A percentile compares a stretch with the other conserved stretches of the same genome.
Evolutionary conservation across 2,329 filamentous ascomycete genomes (phyloP).

Genomic region (Didymella exigua): DNA sequence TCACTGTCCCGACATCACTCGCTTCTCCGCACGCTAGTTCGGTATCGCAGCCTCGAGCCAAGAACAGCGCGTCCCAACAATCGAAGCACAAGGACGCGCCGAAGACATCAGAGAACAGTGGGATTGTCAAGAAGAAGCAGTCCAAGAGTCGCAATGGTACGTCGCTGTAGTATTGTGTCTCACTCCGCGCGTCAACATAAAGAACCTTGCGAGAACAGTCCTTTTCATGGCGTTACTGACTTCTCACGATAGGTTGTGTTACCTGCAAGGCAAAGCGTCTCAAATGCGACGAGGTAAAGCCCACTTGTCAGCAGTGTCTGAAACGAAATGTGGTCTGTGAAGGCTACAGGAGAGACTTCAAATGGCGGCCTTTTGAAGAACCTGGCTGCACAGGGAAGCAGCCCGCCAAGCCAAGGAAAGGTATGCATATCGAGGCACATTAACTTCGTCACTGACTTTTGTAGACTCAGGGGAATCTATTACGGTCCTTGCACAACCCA

Average conservation of each 20-base stretch:
- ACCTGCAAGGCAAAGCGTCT: slow-evolving; percentile 76
- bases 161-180: slow-evolving; percentile 26
- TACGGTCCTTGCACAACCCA: slow-evolving; percentile 9
- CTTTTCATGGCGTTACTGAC: slow-evolving; percentile 10
- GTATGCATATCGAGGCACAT: slow-evolving; percentile 32
- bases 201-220: neutral
- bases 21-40: slow-evolving; percentile 18
- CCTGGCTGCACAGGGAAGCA: slow-evolving; percentile 58
- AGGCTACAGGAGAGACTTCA: slow-evolving; percentile 77
- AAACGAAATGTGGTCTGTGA: slow-evolving; percentile 69
- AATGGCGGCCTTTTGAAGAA: slow-evolving; percentile 74
- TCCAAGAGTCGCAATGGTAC: slow-evolving; percentile 78
- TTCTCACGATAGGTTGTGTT: slow-evolving; percentile 62
- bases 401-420: slow-evolving; percentile 54
- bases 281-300: slow-evolving; percentile 76
- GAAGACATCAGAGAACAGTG: slow-evolving; percentile 41
- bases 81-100: slow-evolving; percentile 29
- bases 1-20: neutral
- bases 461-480: slow-evolving; percentile 18
- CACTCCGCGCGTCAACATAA: neutral
- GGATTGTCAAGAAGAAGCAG: slow-evolving; percentile 68
- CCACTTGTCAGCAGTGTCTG: slow-evolving; percentile 69
- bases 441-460: slow-evolving; percentile 12
- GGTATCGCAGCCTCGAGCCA: neutral
- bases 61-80: slow-evolving; percentile 17